Evolutionary conservation across 2,329 filamentous ascomycete genomes (phyloP).

Genomic region (Colletotrichum eremochloae): DNA sequence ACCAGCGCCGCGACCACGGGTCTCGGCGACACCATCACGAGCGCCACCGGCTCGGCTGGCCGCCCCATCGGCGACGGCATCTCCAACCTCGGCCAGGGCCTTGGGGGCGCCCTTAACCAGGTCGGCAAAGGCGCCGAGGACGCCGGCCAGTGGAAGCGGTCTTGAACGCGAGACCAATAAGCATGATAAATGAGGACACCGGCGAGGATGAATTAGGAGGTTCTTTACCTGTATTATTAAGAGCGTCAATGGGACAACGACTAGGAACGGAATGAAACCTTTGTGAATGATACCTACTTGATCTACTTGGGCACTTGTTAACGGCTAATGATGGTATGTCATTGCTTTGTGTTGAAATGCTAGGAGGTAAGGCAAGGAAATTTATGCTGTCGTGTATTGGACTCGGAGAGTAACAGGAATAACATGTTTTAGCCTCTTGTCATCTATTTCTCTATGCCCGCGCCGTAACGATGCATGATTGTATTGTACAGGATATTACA

Average conservation of each 20-base stretch:
- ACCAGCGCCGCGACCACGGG: constrained; percentile 68
- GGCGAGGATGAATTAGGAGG: neutral
- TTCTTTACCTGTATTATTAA: constrained; percentile 23
- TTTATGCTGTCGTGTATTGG: neutral
- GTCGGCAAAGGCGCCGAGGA: constrained; percentile 69
- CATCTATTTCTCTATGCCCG: neutral
- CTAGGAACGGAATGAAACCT: neutral
- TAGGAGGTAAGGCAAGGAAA: neutral
- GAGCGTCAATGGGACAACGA: constrained; percentile 1
- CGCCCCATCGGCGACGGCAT: constrained; percentile 69
- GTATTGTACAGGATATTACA: neutral
- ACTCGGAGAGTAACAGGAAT: neutral
- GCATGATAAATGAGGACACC: neutral
- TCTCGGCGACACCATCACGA: constrained; percentile 67
- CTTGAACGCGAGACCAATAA: neutral
- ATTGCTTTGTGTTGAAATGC: neutral
- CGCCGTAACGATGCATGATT: neutral
- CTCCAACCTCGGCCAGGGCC: constrained; percentile 64
- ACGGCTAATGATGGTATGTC: neutral
- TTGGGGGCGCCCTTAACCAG: constrained; percentile 63
- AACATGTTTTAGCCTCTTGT: neutral
- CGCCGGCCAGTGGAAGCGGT: constrained; percentile 68
- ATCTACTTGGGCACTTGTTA: neutral
- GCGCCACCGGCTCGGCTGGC: constrained; percentile 66
- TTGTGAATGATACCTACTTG: neutral